Conservation (phyloP, 78 protist genomes). For the Reticulomyxa filosa region DNA sequence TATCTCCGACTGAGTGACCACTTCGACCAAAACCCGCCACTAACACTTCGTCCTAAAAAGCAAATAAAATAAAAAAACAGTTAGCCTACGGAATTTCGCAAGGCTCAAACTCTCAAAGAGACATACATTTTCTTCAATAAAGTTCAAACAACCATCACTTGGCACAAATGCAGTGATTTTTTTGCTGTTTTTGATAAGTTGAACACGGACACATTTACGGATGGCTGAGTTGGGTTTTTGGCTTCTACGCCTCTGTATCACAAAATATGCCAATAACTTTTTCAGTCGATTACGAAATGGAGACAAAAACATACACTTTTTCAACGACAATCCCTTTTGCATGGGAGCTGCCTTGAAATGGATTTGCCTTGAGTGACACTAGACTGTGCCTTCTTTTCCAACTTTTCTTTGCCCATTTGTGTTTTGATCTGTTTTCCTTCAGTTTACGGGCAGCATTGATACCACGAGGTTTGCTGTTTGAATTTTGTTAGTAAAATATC, state of each 20-base stretch:
- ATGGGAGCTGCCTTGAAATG: conserved; percentile 94
- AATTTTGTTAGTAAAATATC: too few species aligned
- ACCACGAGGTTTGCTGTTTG: conserved; percentile 46
- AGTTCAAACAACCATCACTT: conserved; percentile 93
- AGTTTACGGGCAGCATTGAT: conserved; percentile 52
- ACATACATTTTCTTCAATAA: conserved; percentile 86
- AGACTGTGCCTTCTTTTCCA: conserved; percentile 79
- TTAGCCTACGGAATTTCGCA: too few species aligned
- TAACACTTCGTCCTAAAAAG: conserved; percentile 93
- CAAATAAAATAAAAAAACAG: too few species aligned
- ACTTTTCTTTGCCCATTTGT: conserved; percentile 82
- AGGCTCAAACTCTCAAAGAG: too few species aligned
- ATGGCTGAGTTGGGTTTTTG: conserved; percentile 99
- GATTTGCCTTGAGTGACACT: conserved; percentile 73
- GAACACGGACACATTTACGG: conserved; percentile 99
- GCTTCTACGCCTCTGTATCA: conserved; percentile 99
- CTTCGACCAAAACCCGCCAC: conserved; percentile 98
- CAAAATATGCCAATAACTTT: too few species aligned
- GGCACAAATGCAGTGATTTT: conserved; percentile 98
- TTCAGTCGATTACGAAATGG: too few species aligned
- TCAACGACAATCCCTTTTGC: conserved; percentile 96
- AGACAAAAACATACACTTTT: too few species aligned
- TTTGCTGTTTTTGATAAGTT: conserved; percentile 99
- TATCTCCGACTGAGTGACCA: conserved; percentile 99
- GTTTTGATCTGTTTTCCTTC: conserved; percentile 9